phyloP scores from a whole-genome alignment of 768 basidiomycete species.

The Pleurotus giganteus region DNA sequence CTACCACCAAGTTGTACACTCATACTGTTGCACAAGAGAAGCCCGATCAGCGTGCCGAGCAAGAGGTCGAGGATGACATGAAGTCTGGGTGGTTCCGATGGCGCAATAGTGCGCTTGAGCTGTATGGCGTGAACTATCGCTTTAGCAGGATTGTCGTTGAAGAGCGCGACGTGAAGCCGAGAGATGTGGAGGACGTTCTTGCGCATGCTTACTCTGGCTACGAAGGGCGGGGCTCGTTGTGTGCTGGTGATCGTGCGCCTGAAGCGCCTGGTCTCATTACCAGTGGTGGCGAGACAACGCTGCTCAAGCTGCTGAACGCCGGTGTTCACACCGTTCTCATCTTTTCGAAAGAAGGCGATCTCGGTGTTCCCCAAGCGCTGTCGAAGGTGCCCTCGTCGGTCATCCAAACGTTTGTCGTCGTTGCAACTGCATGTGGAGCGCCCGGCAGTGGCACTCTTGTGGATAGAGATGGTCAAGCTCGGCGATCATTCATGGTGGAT shows the following conservation, averaged over 20 bases:
- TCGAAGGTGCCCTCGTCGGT: background rate
- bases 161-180: conserved; percentile 10
- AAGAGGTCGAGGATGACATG: too few species aligned
- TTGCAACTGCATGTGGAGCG: background rate
- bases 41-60: too few species aligned
- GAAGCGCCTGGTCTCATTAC: conserved; percentile 18
- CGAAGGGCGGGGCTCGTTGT: conserved; percentile 11
- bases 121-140: conserved; percentile 27
- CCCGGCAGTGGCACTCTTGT: background rate
- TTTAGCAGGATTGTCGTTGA: conserved; percentile 23
- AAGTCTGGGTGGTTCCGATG: too few species aligned
- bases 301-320: conserved; percentile 14
- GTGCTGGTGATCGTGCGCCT: too few species aligned
- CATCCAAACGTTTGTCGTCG: background rate
- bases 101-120: conserved; percentile 19
- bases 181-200: conserved; percentile 12
- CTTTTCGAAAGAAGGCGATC: background rate
- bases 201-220: conserved; percentile 16
- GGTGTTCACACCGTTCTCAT: conserved; percentile 13
- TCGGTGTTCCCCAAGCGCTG: background rate
- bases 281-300: conserved; percentile 4
- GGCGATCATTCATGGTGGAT: conserved; percentile 5
- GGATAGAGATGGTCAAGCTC: conserved; percentile 7
- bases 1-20: conserved; percentile 20
- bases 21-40: conserved; percentile 16